Base-by-base conservation (phyloP, 176 grass and related monocot genomes). In the Raddia distichophylla region DNA sequence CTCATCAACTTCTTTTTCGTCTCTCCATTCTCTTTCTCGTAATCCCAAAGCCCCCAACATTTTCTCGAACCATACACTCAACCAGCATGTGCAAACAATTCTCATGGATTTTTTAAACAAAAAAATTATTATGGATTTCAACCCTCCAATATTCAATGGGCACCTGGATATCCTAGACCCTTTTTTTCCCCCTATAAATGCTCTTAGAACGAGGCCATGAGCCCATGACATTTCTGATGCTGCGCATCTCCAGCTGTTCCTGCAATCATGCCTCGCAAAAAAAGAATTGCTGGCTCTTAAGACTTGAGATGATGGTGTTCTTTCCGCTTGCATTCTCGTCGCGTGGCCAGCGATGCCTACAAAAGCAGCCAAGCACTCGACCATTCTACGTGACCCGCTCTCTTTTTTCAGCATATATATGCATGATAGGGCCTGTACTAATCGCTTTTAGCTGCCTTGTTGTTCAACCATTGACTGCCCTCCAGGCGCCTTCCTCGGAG, bases 271-370 rank as follows among this genome's bases (percentile, higher is more conserved):
- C 15, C 9, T 18, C 8, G 12, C 64, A 61, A 70, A 59, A 59
- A 40, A 67, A 44, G 46, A 37, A 37, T 71, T 55, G 56, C 27
- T 19, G 70, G 22, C 45, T 48, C 69, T 67, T 67, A 19, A 10
- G 44, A 47, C 53, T 37, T 43, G 6, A 32, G 55, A 78, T 71
- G 65, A 61, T 70, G 64, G 83, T 48, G 74, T 44, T 48, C 71
- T 32, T 35, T 10, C 18, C 14, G 67, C 40, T 37, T 34, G 10
- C 67, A 15, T 34, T 12, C 52, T 32, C 12, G 64, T 32, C 40
- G 19, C 66, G 66, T 71, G 68, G 46, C 20, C 18, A 12, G 19
- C 37, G 37, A 40, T 56, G 19, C 54, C 79, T 60, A 3, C 15
- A 59, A 81, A 81, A 18, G 44, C 27, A 64, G 42, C 74, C 40